phyloP scores from a whole-genome alignment of 192 early-diverging fungal species.

The Funneliformis mosseae region DNA sequence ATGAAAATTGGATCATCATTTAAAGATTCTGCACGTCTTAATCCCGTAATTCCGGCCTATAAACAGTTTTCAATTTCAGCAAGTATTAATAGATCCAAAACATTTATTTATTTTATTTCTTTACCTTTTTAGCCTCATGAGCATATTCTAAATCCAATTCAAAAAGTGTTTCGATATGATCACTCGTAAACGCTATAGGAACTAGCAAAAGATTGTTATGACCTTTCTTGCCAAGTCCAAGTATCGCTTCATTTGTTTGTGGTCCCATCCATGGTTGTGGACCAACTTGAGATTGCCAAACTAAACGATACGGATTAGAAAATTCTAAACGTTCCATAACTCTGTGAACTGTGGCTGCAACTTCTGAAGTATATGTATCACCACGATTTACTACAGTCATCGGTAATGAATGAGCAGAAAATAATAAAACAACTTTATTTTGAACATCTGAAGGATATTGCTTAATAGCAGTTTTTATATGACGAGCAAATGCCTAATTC shows the following conservation, averaged over 20 bases:
- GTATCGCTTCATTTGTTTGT: conserved; percentile 79
- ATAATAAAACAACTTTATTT: conserved; percentile 78
- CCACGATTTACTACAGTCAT: conserved; percentile 92
- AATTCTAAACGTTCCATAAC: conserved; percentile 77
- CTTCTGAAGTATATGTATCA: conserved; percentile 86
- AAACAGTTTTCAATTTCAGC: too few relatives aligned
- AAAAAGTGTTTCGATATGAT: conserved; percentile 97
- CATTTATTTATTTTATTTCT: conserved; percentile 18
- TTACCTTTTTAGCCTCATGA: conserved; percentile 76
- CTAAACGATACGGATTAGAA: conserved; percentile 82
- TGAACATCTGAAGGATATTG: conserved; percentile 69
- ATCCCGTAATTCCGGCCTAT: conserved; percentile 79
- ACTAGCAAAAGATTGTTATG: conserved; percentile 83
- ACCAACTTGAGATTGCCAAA: conserved; percentile 97
- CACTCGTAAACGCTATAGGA: conserved; percentile 94
- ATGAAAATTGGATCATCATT: conserved; percentile 93
- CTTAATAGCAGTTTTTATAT: conserved; percentile 69
- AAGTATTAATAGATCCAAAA: neutral
- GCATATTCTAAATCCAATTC: conserved; percentile 96
- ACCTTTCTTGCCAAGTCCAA: conserved; percentile 74
- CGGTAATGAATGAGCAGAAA: conserved; percentile 96
- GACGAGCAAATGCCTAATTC: conserved; percentile 68
- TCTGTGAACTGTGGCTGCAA: conserved; percentile 79
- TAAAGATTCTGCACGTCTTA: conserved; percentile 87
- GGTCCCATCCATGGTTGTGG: conserved; percentile 92